A percentile compares a stretch with the other conserved stretches of the same genome.
These are phyloP conservation scores for Senna tora DNA, from an alignment of 306 rosid species.

Conservation along the genomic window DNA sequence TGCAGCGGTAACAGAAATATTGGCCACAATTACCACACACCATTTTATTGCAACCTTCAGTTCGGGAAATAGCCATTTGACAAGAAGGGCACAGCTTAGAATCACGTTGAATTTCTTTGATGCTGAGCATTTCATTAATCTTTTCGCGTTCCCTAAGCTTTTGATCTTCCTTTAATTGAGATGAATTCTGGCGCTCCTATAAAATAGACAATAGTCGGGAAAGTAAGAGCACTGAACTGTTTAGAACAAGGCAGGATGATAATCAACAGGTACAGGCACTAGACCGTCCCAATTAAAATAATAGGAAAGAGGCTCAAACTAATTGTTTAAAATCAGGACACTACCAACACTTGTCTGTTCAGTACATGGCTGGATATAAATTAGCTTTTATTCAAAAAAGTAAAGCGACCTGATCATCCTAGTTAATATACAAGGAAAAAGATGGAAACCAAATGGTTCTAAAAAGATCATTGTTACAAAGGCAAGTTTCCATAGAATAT, in stretches of 20 bases:
- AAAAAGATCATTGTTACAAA: background rate
- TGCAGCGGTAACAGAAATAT: constrained; percentile 85
- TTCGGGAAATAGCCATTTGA: constrained; percentile 78
- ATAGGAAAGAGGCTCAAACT: constrained; percentile 12
- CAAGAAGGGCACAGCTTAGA: constrained; percentile 89
- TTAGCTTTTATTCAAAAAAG: background rate
- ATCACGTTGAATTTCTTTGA: constrained; percentile 72
- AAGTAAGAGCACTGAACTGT: constrained; percentile 24
- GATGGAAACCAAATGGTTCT: constrained; percentile 9
- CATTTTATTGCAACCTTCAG: constrained; percentile 94
- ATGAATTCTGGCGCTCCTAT: constrained; percentile 83
- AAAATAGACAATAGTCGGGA: constrained; percentile 23
- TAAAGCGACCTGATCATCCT: background rate
- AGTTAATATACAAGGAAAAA: background rate
- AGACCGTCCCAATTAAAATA: constrained; percentile 3
- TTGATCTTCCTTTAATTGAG: constrained; percentile 59
- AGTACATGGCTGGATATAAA: constrained; percentile 20
- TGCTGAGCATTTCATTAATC: constrained; percentile 83
- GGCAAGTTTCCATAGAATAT: background rate
- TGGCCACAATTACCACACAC: constrained; percentile 76
- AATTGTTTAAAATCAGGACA: constrained; percentile 3
- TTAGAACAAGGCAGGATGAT: constrained; percentile 9
- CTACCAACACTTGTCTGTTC: constrained; percentile 23
- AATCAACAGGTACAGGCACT: constrained; percentile 8
- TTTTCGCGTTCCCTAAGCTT: constrained; percentile 62